Conservation (phyloP, 2,329 filamentous ascomycete species). For the Taxawa tesnikishii region DNA sequence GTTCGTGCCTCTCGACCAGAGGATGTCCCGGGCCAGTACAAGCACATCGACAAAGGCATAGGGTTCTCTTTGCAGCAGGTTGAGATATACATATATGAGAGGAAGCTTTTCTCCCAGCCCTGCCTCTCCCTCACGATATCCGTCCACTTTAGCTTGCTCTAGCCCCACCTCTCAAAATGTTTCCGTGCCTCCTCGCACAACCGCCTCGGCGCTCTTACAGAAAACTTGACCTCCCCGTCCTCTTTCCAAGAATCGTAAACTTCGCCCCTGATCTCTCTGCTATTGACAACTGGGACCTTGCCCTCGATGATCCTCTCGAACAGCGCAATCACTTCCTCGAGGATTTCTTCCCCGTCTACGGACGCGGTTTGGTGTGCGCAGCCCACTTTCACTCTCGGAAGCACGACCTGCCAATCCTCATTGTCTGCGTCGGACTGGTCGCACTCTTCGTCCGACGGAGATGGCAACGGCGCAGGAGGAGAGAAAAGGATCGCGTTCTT, state of each 20-base stretch:
- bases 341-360: slow-evolving; percentile 24
- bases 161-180: background rate
- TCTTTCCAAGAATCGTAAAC: slow-evolving; percentile 24
- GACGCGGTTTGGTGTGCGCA: slow-evolving; percentile 25
- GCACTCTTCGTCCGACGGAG: too few relatives aligned
- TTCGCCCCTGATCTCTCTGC: slow-evolving; percentile 17
- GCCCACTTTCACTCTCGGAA: slow-evolving; percentile 15
- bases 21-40: too few relatives aligned
- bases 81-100: too few relatives aligned
- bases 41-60: too few relatives aligned
- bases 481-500: slow-evolving; percentile 18
- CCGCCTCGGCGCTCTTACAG: slow-evolving; percentile 22
- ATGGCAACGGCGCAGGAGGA: too few relatives aligned
- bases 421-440: slow-evolving; percentile 13
- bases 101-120: too few relatives aligned
- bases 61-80: too few relatives aligned
- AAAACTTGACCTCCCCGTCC: slow-evolving; percentile 18
- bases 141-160: too few relatives aligned
- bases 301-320: slow-evolving; percentile 21
- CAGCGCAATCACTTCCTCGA: slow-evolving; percentile 21
- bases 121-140: too few relatives aligned
- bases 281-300: slow-evolving; percentile 20
- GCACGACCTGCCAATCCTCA: slow-evolving; percentile 12
- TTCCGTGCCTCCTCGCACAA: slow-evolving; percentile 17
- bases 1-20: too few relatives aligned